Conservation (phyloP, 805 yeast species). For the Yarrowia sp. region DNA sequence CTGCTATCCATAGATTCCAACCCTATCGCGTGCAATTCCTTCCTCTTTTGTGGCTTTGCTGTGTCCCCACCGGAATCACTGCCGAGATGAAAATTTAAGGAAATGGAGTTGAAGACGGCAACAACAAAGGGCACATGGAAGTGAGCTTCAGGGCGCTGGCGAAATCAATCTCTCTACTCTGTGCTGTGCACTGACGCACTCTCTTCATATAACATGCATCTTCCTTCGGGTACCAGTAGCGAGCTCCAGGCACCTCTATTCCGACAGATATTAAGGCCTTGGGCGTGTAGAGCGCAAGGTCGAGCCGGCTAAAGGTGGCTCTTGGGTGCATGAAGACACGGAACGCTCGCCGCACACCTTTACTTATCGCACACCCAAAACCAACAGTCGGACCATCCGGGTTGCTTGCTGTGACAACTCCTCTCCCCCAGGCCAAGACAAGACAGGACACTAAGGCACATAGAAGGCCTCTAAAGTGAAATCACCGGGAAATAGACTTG, state of each 20-base stretch:
- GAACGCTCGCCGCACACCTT: neutral
- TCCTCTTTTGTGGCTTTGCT: conserved; percentile 21
- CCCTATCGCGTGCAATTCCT: conserved; percentile 20
- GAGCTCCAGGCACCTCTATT: too few relatives aligned
- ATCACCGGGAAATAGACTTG: neutral
- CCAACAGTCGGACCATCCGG: neutral
- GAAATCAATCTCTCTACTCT: too few relatives aligned
- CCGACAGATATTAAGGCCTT: too few relatives aligned
- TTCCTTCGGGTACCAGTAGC: neutral
- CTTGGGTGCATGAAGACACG: too few relatives aligned
- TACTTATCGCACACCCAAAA: neutral
- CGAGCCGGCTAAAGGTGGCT: too few relatives aligned
- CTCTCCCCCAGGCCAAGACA: neutral
- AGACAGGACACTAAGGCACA: neutral
- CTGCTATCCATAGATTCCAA: neutral
- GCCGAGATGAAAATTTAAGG: conserved; percentile 9
- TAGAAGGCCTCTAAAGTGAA: neutral
- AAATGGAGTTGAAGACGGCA: neutral
- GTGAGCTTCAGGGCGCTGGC: too few relatives aligned
- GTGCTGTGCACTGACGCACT: neutral
- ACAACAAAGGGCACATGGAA: too few relatives aligned
- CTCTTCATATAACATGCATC: neutral
- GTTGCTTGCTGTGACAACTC: neutral
- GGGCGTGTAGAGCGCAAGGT: too few relatives aligned
- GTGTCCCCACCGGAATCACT: neutral